Evolutionary conservation across 352 stramenopile genomes (phyloP), one percentile per base, ranked within the genome.

Genomic region (Phytopythium vexans): DNA sequence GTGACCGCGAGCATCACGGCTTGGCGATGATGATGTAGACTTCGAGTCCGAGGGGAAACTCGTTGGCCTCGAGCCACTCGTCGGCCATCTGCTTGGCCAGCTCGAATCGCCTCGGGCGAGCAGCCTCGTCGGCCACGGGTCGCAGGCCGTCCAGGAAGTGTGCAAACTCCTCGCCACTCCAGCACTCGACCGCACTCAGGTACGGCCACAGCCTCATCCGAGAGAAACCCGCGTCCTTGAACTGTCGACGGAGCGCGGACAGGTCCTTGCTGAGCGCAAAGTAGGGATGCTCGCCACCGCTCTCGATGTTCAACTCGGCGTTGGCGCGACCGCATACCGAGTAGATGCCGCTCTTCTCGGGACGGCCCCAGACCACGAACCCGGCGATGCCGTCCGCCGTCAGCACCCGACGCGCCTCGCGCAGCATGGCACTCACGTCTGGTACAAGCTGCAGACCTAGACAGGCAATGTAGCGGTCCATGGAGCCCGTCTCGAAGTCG

Each of bases 341-440:
- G 48, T 82, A 86, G 14, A 56, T 64, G 1, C 61, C 69, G 31
- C 66, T 82, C 41, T 67, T 54, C 44, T 81, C 74, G 3, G 69
- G 71, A 2, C 54, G 66, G 8, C 63, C 74, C 74, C 74, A 86
- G 60, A 82, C 81, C 16, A 69, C 77, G 42, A 86, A 82, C 4
- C 74, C 69, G 2, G 71, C 72, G 34, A 83, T 53, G 0, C 75
- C 72, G 33, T 78, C 65, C 7, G 51, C 3, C 0, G 47, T 64
- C 39, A 86, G 44, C 31, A 83, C 72, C 38, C 75, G 75, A 16
- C 56, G 54, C 10, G 66, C 58, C 46, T 86, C 75, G 43, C 58
- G 66, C 6, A 86, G 63, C 51, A 83, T 57, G 1, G 67, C 75
- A 41, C 79, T 72, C n/a, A 72, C 49, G 42, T 80, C 70, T 6